Percentiles rank a stretch among this genome's conserved stretches.
Conservation (phyloP, 176 grass and related monocot genomes). For the Hordeum marinum region DNA sequence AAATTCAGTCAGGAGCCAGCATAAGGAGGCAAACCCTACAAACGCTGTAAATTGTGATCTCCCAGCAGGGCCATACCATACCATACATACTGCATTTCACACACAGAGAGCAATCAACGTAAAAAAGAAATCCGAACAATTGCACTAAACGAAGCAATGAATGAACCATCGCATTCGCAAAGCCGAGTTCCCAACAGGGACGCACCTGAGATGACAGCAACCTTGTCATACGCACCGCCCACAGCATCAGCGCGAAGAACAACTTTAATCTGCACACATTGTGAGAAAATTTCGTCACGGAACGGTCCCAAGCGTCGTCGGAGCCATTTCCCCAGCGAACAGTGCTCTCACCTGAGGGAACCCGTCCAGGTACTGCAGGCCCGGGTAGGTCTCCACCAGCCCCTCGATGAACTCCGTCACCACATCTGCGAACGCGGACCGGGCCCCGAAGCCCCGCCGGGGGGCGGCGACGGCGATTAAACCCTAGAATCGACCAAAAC, state of each 20-base stretch:
- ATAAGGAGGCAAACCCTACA: slow-evolving; percentile 1
- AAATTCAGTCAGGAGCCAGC: neutral
- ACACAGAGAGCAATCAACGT: neutral
- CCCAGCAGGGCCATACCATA: neutral
- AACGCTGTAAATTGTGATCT: neutral
- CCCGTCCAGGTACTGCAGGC: slow-evolving; percentile 91
- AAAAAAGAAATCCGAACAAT: neutral
- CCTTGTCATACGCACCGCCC: slow-evolving; percentile 60
- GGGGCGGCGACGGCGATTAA: slow-evolving; percentile 8
- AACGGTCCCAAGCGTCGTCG: neutral
- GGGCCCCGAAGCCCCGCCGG: neutral
- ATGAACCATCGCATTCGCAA: slow-evolving; percentile 10
- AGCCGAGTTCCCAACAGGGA: neutral
- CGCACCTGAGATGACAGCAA: slow-evolving; percentile 90
- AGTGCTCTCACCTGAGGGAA: slow-evolving; percentile 63
- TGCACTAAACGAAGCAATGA: neutral
- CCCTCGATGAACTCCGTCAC: slow-evolving; percentile 98
- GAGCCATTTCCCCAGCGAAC: neutral
- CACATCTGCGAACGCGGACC: slow-evolving; percentile 50
- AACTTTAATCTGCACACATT: slow-evolving; percentile 90
- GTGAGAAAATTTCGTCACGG: neutral
- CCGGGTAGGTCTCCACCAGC: slow-evolving; percentile 95
- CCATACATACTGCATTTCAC: neutral
- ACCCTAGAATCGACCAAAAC: slow-evolving; percentile 31
- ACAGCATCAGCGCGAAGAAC: slow-evolving; percentile 92